Evolutionary conservation across 371 early-diverging fungal species (phyloP), one percentile per base, ranked within the genome.

Genomic region (Blakeslea trispora): DNA sequence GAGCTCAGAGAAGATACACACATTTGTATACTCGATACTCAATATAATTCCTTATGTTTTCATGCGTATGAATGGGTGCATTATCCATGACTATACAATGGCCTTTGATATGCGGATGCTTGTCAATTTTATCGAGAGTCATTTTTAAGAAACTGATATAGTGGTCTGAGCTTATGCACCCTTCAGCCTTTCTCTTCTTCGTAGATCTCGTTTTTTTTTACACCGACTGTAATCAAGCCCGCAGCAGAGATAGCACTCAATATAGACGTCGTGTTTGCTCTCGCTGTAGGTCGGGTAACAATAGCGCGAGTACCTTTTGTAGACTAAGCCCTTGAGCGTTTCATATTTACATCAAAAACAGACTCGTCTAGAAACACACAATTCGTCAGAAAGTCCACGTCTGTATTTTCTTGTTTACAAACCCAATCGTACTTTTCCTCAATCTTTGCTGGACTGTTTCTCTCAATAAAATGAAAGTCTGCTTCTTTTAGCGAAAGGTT

Each of bases 221-320:
- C 53, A 19, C 48, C 47, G 47, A 66, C 52, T 23, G 47, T 57
- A 45, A 66, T 66, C 54, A 66, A 60, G 37, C 57, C 66, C 45
- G 60, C 37, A 35, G 66, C 61, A 15, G 55, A 66, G 10, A 66
- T 60, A 46, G 61, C 66, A 31, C 60, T 57, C 46, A 66, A 32
- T 57, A 66, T 61, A 23, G 61, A 60, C 39, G 58, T 55, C 44
- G 56, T 55, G 42, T 64, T 64, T 59, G 53, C 60, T 64, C 56
- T 64, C 40, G 53, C 56, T 45, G 49, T 63, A 50, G 64, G 55
- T 28, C 35, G 15, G 42, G 62, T 55, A 28, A 62, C 53, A 56
- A 53, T 57, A 11, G 53, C 57, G 35, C 19, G 49, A 0, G 53
- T 48, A 51, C 50, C 63, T 44, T 49, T 53, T 22, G 48, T 14